These are phyloP conservation scores for Vigna nakashimae DNA, from an alignment of 306 rosid genomes.

Conservation along the genomic window DNA sequence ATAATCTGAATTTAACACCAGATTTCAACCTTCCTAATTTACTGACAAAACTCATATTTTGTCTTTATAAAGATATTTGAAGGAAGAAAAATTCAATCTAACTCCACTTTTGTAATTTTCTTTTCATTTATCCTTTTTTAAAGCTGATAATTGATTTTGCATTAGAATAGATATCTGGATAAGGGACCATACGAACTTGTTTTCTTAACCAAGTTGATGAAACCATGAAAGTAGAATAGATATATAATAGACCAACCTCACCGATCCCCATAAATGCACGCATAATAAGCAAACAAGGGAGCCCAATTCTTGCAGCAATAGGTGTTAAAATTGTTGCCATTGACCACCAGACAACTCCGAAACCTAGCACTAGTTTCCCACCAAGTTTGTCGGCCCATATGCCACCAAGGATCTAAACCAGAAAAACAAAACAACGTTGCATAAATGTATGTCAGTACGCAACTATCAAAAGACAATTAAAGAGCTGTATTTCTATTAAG, in stretches of 20 bases:
- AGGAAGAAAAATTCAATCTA: background rate
- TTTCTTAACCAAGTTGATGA: conserved; percentile 7
- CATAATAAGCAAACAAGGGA: conserved; percentile 84
- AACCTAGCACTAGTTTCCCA: conserved; percentile 90
- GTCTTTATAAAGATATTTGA: background rate
- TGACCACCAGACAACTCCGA: conserved; percentile 98
- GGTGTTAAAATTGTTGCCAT: conserved; percentile 90
- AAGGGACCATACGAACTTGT: conserved; percentile 9
- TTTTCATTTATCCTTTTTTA: background rate
- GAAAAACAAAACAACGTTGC: conserved; percentile 2
- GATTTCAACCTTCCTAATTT: too few species aligned
- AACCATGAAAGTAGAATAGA: conserved; percentile 26
- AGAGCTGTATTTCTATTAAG: conserved; percentile 31
- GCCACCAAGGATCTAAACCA: conserved; percentile 84
- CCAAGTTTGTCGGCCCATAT: conserved; percentile 99
- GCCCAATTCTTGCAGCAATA: conserved; percentile 90
- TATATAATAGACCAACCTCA: conserved; percentile 72
- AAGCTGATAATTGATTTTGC: background rate
- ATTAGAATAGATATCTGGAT: background rate
- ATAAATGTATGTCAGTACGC: conserved; percentile 40
- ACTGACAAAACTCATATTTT: background rate
- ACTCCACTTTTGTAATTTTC: background rate
- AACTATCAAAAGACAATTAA: conserved; percentile 13
- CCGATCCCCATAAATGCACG: conserved; percentile 98
- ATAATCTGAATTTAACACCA: too few species aligned